These are phyloP conservation scores for Saturnispora galanensis DNA, from an alignment of 805 yeast species.

Conservation along the genomic window DNA sequence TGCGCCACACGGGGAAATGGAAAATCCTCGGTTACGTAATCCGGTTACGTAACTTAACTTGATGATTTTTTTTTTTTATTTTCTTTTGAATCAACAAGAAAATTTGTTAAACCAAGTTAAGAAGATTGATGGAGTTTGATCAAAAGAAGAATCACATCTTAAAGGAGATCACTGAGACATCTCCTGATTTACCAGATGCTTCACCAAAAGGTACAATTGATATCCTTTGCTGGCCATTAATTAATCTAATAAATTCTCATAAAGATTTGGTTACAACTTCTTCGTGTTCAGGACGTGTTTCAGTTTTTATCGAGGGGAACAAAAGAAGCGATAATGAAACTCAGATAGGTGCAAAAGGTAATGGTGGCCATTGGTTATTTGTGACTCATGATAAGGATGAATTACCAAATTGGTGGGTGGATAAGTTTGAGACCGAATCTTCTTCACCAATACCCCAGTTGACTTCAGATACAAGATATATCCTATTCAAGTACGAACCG, in stretches of 20 bases:
- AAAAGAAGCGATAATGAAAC: constrained; percentile 26
- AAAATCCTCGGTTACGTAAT: background rate
- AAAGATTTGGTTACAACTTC: constrained; percentile 74
- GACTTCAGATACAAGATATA: constrained; percentile 34
- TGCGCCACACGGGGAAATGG: constrained; percentile 4
- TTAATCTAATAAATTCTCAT: constrained; percentile 53
- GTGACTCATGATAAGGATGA: constrained; percentile 56
- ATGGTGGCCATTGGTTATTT: constrained; percentile 76
- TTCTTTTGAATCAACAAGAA: background rate
- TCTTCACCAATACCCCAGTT: background rate
- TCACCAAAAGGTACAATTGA: constrained; percentile 90
- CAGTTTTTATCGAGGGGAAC: constrained; percentile 70
- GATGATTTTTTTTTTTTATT: no score
- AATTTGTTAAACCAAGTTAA: background rate
- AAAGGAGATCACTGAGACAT: constrained; percentile 38
- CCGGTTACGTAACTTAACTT: background rate
- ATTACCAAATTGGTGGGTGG: constrained; percentile 40
- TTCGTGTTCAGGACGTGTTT: constrained; percentile 79
- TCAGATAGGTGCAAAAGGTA: constrained; percentile 74
- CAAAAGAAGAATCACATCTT: constrained; percentile 54
- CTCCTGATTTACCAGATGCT: constrained; percentile 42
- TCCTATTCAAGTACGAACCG: constrained; percentile 77
- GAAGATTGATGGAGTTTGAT: constrained; percentile 42
- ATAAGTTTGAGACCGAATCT: constrained; percentile 7
- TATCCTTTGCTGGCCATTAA: constrained; percentile 60